These are phyloP conservation scores for Leccinum subtestaceum DNA, from an alignment of 768 basidiomycete genomes.

Conservation along the genomic window DNA sequence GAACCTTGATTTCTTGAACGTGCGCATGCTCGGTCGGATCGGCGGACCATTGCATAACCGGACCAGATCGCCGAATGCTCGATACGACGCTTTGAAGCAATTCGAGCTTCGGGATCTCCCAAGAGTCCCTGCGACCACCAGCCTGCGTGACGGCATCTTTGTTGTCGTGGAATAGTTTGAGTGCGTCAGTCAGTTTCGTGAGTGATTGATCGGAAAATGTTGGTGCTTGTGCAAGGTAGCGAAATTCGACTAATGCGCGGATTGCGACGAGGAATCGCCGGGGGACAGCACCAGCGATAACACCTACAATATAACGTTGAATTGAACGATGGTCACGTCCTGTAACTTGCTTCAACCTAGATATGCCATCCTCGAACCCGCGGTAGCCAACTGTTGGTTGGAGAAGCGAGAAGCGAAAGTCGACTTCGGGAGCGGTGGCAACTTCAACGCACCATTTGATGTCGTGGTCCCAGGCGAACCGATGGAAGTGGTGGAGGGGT, in stretches of 20 bases:
- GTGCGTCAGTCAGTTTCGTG: not conserved
- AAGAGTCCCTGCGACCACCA: not conserved
- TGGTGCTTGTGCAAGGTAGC: not conserved
- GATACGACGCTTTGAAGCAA: not conserved
- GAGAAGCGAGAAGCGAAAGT: too few relatives aligned
- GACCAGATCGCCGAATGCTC: not conserved
- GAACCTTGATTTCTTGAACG: not conserved
- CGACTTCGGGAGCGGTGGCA: not conserved
- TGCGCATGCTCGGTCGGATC: constrained; percentile 1
- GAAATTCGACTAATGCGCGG: not conserved
- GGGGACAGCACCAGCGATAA: not conserved
- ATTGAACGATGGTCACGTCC: not conserved
- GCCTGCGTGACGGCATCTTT: not conserved
- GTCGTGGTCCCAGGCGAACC: not conserved
- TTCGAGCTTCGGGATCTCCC: not conserved
- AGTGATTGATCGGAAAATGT: not conserved
- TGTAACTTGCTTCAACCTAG: not conserved
- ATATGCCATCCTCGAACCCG: not conserved
- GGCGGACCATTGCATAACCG: not conserved
- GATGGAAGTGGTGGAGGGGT: not conserved
- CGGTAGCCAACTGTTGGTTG: too few relatives aligned
- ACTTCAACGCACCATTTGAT: not conserved
- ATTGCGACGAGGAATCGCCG: not conserved
- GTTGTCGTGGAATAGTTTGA: not conserved
- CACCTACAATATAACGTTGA: not conserved